Base-by-base conservation (phyloP, 179 eudicot genomes). In the Vitellaria paradoxa region DNA sequence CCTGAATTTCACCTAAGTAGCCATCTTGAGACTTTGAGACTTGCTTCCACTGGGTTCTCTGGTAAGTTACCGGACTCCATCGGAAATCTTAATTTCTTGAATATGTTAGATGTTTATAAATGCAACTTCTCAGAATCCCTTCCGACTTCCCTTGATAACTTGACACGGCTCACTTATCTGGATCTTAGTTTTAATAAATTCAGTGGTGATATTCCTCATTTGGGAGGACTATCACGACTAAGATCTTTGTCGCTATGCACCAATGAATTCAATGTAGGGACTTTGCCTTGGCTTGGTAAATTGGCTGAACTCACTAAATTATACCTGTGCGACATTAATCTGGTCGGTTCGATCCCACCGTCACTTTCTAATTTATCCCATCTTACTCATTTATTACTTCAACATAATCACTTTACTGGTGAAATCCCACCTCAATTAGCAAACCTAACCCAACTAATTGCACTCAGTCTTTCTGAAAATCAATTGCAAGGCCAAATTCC, bases 1-100 rank as follows among this genome's bases (percentile, higher is more conserved):
- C 84, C 86, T 1, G 67, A 82, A 8, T 88, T 88, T 70, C 69
- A 20, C 45, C 9, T 5, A 0, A 74, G 42, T 11, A 78, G 68
- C 61, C 69, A 70, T 8, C 84, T 86, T 11, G 26, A 62, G n/a
- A 56, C 5, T 15, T 47, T 88, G 42, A 4, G 0, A 5, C 63
- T 83, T 42, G 56, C 46, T 50, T 6, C 13, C 59, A 65, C 75
- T 17, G 53, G 26, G 14, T 83, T 83, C 21, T 73, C 66, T 17
- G 81, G 85, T 0, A n/a, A 65, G 17, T 6, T 83, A 23, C 82
- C 85, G n/a, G 13, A 12, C 12, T 74, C 80, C 8, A 71, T 77
- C 11, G 80, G 74, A 13, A 65, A 81, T 10, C 77, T 77, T 5
- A n/a, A 2, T 0, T 59, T 46, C 50, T 59, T 81, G 70, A 64